Evolutionary conservation across 1,284 basidiomycete genomes (phyloP).

Genomic region (Ganoderma sinense): DNA sequence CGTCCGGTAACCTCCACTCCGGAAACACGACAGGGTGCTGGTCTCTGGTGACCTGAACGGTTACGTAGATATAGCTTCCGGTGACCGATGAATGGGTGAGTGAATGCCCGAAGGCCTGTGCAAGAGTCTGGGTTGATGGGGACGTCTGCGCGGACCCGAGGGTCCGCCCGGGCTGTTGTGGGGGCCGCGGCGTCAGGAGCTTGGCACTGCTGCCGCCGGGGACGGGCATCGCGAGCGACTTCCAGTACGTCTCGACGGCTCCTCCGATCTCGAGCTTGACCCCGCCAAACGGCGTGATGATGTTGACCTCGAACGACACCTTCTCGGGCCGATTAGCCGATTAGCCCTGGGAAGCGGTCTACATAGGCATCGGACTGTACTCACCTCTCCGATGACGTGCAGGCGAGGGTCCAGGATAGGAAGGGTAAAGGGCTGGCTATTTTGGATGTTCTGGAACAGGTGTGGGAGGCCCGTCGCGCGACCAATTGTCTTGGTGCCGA

Average conservation of each 20-base stretch:
- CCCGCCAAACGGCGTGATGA: slow-evolving; percentile 91
- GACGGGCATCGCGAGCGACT: slow-evolving; percentile 74
- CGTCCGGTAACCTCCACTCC: slow-evolving; percentile 76
- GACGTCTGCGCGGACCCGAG: slow-evolving; percentile 69
- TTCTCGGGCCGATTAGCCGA: slow-evolving; percentile 38
- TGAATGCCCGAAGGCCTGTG: slow-evolving; percentile 54
- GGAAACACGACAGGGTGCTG: slow-evolving; percentile 86
- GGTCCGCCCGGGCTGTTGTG: slow-evolving; percentile 40
- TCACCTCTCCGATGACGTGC: slow-evolving; percentile 93
- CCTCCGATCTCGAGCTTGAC: slow-evolving; percentile 97
- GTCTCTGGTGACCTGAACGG: slow-evolving; percentile 94
- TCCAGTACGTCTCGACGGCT: slow-evolving; percentile 97
- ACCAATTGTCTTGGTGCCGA: slow-evolving; percentile 98
- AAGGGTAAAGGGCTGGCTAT: slow-evolving; percentile 67
- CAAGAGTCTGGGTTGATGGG: slow-evolving; percentile 62
- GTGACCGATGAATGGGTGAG: slow-evolving; percentile 88
- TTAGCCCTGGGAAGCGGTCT: neutral
- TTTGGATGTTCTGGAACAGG: slow-evolving; percentile 68
- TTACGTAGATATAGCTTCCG: slow-evolving; percentile 87
- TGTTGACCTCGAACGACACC: slow-evolving; percentile 90
- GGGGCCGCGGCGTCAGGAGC: slow-evolving; percentile 36
- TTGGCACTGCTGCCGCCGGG: slow-evolving; percentile 34
- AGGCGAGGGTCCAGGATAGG: slow-evolving; percentile 94
- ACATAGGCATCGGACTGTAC: neutral
- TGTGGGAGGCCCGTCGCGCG: slow-evolving; percentile 89